Base-by-base conservation (phyloP, 306 rosid genomes). In the Quillaja saponaria region DNA sequence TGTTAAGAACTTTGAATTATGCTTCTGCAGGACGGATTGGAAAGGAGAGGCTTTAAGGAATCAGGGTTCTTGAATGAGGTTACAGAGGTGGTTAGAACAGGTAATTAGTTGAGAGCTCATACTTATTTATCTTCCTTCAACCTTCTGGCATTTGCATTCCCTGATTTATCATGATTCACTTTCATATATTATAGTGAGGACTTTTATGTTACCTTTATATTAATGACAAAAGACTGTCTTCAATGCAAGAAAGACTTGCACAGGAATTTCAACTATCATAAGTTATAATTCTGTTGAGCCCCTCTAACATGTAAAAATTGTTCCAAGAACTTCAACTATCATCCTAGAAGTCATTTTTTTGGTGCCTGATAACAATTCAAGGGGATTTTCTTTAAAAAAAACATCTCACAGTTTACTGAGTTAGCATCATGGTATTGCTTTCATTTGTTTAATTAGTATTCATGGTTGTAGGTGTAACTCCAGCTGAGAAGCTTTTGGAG, bases 21-120 rank as follows among this genome's bases (percentile, higher is more conserved):
- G 67, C 41, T 58, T 15, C 47, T 74, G 18, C 64, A 94, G 99
- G 96, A 89, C 70, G 99, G 99, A 57, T 73, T 94, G 84, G 96
- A 94, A 64, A 80, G 95, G 79, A 83, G 97, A 85, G 99, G 97
- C 65, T 94, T 48, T 71, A 90, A 94, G 77, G 99, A 94, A 80
- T 55, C 84, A 0, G 97, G 96, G 50, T 89, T 89, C 84, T 79
- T 94, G 77, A 94, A 94, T 71, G 99, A 71, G 68, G 96, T 94
- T 56, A 73, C 88, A 3, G 97, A 89, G 81, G 97, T 94, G 66
- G 95, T 87, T 64, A 83, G 81, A 71, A 81, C 95, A 74, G 97
- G 99, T 94, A 80, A 63, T 49, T 61, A 18, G 20, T 51, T 38
- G 58, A 19, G 47, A 56, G 49, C 52, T 46, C 38, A 42, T 45